A percentile compares a stretch with the other conserved stretches of the same genome.
These are phyloP conservation scores for Erythrophleum fordii DNA, from an alignment of 306 rosid species.

Conservation along the genomic window DNA sequence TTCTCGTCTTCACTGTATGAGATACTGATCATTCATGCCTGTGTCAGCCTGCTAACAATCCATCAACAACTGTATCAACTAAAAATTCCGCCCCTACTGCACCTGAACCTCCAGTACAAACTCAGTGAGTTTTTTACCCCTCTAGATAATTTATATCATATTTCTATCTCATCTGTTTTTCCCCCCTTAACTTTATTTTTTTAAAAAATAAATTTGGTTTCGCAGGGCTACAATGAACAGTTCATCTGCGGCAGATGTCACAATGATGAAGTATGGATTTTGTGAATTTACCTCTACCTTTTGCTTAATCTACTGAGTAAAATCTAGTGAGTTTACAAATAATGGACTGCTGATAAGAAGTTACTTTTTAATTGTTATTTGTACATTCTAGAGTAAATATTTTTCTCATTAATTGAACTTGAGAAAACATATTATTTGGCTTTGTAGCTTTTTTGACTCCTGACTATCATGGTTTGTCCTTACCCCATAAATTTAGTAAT, in stretches of 20 bases:
- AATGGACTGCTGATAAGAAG: neutral
- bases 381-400: neutral
- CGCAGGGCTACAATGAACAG: conserved; percentile 49
- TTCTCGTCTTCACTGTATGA: conserved; percentile 29
- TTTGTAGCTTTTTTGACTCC: neutral
- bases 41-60: conserved; percentile 67
- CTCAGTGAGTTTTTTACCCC: conserved; percentile 56
- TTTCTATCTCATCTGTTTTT: neutral
- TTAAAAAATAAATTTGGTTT: conserved; percentile 27
- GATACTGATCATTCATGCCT: conserved; percentile 32
- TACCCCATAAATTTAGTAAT: neutral
- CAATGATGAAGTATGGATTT: conserved; percentile 54
- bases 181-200: neutral
- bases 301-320: neutral
- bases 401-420: neutral
- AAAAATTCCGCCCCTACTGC: conserved; percentile 40
- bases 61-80: conserved; percentile 51
- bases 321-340: neutral
- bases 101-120: conserved; percentile 50
- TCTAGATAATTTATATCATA: conserved; percentile 16
- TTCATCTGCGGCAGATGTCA: conserved; percentile 42
- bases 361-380: neutral
- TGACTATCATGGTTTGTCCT: neutral
- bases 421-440: neutral
- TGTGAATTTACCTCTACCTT: conserved; percentile 9